A percentile compares a stretch with the other conserved stretches of the same genome.
These are phyloP conservation scores for Candida pseudoviswanathii DNA, from an alignment of 1,139 yeast species.

Conservation along the genomic window DNA sequence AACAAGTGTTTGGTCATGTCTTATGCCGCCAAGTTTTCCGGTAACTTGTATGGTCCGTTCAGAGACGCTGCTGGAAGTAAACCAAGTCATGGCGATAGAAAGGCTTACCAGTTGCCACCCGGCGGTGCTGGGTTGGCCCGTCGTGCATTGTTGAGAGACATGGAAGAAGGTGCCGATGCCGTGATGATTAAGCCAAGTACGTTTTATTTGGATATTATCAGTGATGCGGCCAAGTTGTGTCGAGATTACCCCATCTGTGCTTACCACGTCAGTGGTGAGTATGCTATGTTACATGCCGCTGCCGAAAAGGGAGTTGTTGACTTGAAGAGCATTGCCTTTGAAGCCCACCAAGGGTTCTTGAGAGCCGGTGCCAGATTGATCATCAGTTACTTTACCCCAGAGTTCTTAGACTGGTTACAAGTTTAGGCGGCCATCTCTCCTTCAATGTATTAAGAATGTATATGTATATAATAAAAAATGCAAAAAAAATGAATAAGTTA, in stretches of 20 bases:
- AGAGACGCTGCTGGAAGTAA: constrained; percentile 95
- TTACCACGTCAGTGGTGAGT: constrained; percentile 97
- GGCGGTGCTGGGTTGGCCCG: constrained; percentile 94
- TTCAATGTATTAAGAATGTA: not conserved
- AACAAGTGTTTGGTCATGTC: constrained; percentile 90
- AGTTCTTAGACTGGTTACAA: constrained; percentile 89
- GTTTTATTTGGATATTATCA: constrained; percentile 85
- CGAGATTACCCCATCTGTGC: constrained; percentile 88
- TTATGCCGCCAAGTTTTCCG: constrained; percentile 92
- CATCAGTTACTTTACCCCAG: constrained; percentile 93
- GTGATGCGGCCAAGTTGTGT: constrained; percentile 84
- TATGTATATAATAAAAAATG: not conserved
- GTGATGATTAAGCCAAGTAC: constrained; percentile 97
- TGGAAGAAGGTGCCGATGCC: constrained; percentile 94
- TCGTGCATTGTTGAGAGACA: constrained; percentile 83
- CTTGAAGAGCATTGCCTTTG: constrained; percentile 86
- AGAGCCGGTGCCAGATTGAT: constrained; percentile 96
- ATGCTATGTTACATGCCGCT: constrained; percentile 97
- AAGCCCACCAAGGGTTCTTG: constrained; percentile 85
- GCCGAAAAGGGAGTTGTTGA: constrained; percentile 95
- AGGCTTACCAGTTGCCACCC: constrained; percentile 89
- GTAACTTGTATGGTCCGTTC: constrained; percentile 93
- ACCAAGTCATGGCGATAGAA: constrained; percentile 91
- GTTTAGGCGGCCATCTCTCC: constrained; percentile 1
- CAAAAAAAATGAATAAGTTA: not conserved